Evolutionary conservation across 768 basidiomycete species (phyloP).

Genomic region (Coprinellus micaceus): DNA sequence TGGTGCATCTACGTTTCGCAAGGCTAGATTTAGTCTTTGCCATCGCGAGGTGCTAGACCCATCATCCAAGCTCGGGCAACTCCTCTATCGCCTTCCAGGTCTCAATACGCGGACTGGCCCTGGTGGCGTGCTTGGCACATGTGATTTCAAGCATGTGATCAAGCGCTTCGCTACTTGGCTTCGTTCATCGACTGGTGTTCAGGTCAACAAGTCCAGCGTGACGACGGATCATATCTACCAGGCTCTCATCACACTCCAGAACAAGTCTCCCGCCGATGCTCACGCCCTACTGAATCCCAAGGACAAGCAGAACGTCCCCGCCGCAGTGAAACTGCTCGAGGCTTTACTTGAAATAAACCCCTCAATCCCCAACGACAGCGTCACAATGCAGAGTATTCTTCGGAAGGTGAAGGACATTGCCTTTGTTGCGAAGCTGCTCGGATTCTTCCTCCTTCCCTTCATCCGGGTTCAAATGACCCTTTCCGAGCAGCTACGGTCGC

Average conservation of each 20-base stretch:
- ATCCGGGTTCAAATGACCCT: constrained; percentile 15
- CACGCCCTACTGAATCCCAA: constrained; percentile 3
- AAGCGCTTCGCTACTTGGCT: constrained; percentile 8
- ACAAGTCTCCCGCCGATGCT: not conserved
- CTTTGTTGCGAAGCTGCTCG: constrained; percentile 12
- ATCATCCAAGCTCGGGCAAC: not conserved
- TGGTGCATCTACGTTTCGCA: constrained; percentile 23
- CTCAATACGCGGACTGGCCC: not conserved
- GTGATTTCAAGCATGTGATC: constrained; percentile 5
- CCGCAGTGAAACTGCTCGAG: constrained; percentile 2
- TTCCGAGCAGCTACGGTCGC: constrained; percentile 17
- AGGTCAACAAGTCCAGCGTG: constrained; percentile 12
- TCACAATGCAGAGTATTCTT: not conserved
- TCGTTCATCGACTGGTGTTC: constrained; percentile 15
- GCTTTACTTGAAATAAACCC: not conserved
- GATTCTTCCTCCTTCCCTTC: constrained; percentile 17
- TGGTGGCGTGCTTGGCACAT: not conserved
- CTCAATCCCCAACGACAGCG: not conserved
- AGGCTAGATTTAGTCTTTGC: constrained; percentile 15
- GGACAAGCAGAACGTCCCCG: constrained; percentile 12
- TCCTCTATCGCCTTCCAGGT: not conserved
- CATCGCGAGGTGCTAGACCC: constrained; percentile 7
- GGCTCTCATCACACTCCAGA: not conserved
- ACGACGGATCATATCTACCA: not conserved
- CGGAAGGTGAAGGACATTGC: not conserved